These are phyloP conservation scores for Hypoxylon rubiginosum DNA, from an alignment of 2,329 filamentous ascomycete species.

Conservation along the genomic window DNA sequence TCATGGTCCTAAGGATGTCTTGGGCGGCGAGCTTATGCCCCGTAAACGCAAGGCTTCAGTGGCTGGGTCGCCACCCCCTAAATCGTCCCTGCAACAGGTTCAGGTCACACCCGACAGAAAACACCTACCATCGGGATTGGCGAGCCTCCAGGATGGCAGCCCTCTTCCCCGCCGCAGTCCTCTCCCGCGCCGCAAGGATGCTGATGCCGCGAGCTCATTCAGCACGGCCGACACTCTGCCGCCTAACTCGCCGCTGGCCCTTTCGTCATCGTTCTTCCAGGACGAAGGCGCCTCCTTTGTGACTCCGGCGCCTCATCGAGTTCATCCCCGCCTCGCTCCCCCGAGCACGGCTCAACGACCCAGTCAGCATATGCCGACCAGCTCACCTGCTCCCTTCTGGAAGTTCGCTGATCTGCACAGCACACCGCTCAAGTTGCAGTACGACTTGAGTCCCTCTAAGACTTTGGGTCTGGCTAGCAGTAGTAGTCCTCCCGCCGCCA, in stretches of 20 bases:
- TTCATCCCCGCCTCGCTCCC: constrained; percentile 81
- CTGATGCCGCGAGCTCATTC: constrained; percentile 59
- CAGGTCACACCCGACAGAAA: constrained; percentile 72
- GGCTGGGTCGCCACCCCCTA: constrained; percentile 67
- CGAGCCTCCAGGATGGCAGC: constrained; percentile 68
- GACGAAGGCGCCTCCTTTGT: constrained; percentile 74
- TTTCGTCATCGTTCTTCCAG: constrained; percentile 73
- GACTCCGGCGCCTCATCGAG: constrained; percentile 79
- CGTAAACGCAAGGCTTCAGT: constrained; percentile 69
- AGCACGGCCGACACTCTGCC: constrained; percentile 64
- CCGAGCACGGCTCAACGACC: constrained; percentile 85
- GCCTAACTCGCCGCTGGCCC: constrained; percentile 65
- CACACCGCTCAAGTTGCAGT: constrained; percentile 72
- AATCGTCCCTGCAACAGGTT: constrained; percentile 62
- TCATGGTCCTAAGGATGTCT: constrained; percentile 69
- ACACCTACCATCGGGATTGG: constrained; percentile 55
- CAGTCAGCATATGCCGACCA: constrained; percentile 88
- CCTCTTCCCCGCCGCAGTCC: too few species aligned
- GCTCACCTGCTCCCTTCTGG: constrained; percentile 89
- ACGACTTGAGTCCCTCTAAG: constrained; percentile 73
- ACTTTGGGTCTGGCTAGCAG: constrained; percentile 61
- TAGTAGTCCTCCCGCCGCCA: constrained; percentile 68
- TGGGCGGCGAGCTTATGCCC: constrained; percentile 63
- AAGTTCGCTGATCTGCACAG: constrained; percentile 83
- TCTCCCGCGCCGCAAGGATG: constrained; percentile 68